phyloP scores from a whole-genome alignment of 148 eudicot species.

The Silene latifolia region DNA sequence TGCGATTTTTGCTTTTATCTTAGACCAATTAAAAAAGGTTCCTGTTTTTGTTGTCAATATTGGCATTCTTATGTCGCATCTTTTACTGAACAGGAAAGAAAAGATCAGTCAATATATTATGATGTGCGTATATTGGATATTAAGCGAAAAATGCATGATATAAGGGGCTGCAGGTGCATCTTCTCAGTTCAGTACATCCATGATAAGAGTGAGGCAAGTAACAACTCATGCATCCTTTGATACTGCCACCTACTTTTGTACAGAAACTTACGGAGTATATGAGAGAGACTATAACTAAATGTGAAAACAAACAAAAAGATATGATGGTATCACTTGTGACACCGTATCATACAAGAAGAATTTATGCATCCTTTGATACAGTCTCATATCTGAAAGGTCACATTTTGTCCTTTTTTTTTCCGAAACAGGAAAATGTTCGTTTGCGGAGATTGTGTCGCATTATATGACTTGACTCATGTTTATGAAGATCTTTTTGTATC shows the following conservation, averaged over 20 bases:
- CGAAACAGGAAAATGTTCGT: constrained; percentile 62
- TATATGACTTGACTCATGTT: background rate
- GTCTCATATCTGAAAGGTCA: background rate
- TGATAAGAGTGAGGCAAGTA: constrained; percentile 58
- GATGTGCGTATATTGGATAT: constrained; percentile 65
- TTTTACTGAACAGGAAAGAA: constrained; percentile 52
- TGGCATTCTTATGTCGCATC: background rate
- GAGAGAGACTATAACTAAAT: too few relatives aligned
- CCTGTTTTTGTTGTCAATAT: background rate
- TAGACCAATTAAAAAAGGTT: background rate
- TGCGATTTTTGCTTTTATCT: too few relatives aligned
- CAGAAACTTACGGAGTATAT: background rate
- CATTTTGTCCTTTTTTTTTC: background rate
- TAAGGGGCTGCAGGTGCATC: constrained; percentile 93
- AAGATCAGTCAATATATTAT: constrained; percentile 65
- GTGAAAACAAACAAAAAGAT: too few relatives aligned
- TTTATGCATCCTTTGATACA: background rate
- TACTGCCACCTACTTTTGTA: background rate
- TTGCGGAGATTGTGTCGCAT: constrained; percentile 67
- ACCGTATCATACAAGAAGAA: too few relatives aligned
- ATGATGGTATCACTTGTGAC: too few relatives aligned
- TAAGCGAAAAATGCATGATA: constrained; percentile 76
- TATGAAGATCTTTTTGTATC: background rate
- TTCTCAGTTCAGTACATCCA: constrained; percentile 75
- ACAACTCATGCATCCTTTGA: background rate